These are phyloP conservation scores for Phylloporus sp. DNA, from an alignment of 768 basidiomycete genomes.

Conservation along the genomic window DNA sequence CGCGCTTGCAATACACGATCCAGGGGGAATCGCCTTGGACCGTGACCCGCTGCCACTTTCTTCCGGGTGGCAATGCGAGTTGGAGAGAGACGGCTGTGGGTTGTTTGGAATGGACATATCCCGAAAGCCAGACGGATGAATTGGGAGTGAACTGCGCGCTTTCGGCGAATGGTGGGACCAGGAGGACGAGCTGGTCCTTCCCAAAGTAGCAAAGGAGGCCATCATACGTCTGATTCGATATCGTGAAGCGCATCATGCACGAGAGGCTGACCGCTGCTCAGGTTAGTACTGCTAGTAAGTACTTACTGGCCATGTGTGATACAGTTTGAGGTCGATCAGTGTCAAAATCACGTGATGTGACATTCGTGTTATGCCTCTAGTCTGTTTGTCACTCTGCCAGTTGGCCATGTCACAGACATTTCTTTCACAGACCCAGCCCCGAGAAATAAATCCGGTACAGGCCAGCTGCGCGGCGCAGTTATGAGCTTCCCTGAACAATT, in stretches of 20 bases:
- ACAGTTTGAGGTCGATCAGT: too few relatives aligned
- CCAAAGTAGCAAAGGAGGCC: constrained; percentile 20
- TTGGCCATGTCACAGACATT: constrained; percentile 18
- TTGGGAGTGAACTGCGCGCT: constrained; percentile 19
- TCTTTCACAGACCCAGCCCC: constrained; percentile 17
- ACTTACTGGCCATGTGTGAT: too few relatives aligned
- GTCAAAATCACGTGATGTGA: constrained; percentile 14
- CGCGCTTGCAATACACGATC: constrained; percentile 52
- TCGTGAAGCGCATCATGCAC: constrained; percentile 27
- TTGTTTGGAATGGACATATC: constrained; percentile 21
- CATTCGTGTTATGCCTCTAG: too few relatives aligned
- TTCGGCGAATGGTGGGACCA: constrained; percentile 23
- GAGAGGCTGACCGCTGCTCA: not conserved
- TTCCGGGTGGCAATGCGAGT: constrained; percentile 23
- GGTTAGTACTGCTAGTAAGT: too few relatives aligned
- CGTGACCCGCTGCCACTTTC: constrained; percentile 44
- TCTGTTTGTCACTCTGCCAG: not conserved
- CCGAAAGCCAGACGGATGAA: constrained; percentile 16
- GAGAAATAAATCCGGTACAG: constrained; percentile 24
- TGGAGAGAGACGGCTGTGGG: constrained; percentile 9
- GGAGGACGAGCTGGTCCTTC: constrained; percentile 4
- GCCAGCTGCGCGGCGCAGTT: not conserved
- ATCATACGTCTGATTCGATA: constrained; percentile 36
- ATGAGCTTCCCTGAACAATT: constrained; percentile 3
- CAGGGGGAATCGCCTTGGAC: constrained; percentile 48